Evolutionary conservation across 1,284 basidiomycete species (phyloP), one percentile per base, ranked within the genome.

Genomic region (Melampsora abietis-canadensis): DNA sequence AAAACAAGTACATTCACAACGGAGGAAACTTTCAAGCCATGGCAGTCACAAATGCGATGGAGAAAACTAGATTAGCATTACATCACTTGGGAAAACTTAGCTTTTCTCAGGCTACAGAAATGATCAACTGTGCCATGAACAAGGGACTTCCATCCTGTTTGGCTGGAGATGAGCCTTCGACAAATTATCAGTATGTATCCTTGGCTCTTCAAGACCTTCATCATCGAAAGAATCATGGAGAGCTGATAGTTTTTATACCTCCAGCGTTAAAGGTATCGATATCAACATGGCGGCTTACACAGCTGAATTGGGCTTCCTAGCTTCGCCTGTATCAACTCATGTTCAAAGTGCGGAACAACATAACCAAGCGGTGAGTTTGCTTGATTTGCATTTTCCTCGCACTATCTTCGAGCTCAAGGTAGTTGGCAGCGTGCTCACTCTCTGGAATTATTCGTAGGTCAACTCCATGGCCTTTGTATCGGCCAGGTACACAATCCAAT

Each of bases 21-120:
- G 91, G 91, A 24, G 92, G 92, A 12, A 92, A 92, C 80, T 92
- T 93, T 85, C 90, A 92, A 81, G 91, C 90, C 0, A 90, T 92
- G 87, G 85, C 90, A 1, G 87, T 94, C 68, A 91, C 91, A 7
- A 92, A 91, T 75, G 88, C 89, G 5, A 92, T 93, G 88, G 92
- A 94, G 81, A 91, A 92, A 81, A 90, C 90, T 4, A 88, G 92
- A 21, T 86, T 93, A 54, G 86, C 89, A 2, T 84, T 94, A 37
- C 87, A 91, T 77, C 90, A 92, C 79, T 86, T 93, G 73, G 92
- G 91, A 76, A 91, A 92, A 82, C 83, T 94, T 64, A 83, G 91
- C 76, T 94, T 92, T 81, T 86, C 90, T 19, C 92, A 94, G 81
- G 86, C 87, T 79, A 90, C 92, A 0, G 92, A 94, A 81, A 85